Conservation (phyloP, 306 rosid genomes). For the Inga oerstediana region DNA sequence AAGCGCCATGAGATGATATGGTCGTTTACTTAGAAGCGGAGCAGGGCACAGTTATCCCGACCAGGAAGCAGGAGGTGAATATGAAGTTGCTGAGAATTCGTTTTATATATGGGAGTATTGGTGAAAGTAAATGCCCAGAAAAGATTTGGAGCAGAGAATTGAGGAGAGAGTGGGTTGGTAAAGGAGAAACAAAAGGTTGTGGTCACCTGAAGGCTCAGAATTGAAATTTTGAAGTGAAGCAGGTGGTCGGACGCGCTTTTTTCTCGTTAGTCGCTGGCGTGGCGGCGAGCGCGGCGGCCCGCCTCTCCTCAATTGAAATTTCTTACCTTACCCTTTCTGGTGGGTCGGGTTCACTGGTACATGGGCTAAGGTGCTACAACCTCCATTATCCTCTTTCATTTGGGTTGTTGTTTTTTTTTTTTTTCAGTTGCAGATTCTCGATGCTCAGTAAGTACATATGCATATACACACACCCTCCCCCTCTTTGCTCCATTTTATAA, state of each 20-base stretch:
- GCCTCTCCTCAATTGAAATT: not conserved
- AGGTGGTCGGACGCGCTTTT: not conserved
- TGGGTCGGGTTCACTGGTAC: slow-evolving; percentile 35
- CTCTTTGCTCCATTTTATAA: too few relatives aligned
- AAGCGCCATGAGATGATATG: slow-evolving; percentile 60
- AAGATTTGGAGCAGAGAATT: not conserved
- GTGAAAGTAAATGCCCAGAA: not conserved
- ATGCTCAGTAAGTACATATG: too few relatives aligned
- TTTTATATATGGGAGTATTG: not conserved
- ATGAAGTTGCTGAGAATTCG: not conserved
- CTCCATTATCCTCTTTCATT: not conserved
- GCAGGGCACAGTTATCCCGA: slow-evolving; percentile 12
- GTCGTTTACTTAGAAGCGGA: slow-evolving; percentile 22
- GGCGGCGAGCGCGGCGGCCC: not conserved
- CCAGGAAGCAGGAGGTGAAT: not conserved
- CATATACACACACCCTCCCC: too few relatives aligned
- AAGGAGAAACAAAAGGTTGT: not conserved
- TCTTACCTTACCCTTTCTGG: not conserved
- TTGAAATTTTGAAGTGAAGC: not conserved
- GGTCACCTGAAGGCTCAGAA: not conserved
- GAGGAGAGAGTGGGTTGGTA: not conserved
- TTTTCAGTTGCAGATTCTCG: not conserved
- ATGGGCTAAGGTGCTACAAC: not conserved
- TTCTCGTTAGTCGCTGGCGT: not conserved
- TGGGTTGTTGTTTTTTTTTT: too few relatives aligned